Base-by-base conservation (phyloP, 495 filamentous ascomycete species). In the Apiosordaria backusii region DNA sequence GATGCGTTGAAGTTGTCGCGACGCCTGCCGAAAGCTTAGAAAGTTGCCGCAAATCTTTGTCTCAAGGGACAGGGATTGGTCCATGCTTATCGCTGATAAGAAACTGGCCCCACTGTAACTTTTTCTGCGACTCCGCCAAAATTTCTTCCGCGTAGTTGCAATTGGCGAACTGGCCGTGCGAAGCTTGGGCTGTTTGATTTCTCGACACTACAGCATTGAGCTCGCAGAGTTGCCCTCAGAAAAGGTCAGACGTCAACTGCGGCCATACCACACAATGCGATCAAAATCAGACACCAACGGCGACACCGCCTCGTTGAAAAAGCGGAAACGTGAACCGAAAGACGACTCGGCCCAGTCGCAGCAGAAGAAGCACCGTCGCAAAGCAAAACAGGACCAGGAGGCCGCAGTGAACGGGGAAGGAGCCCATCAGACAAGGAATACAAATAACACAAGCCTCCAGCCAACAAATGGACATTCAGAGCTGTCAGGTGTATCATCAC, bases 31-130 rank as follows among this genome's bases (percentile, higher is more conserved):
- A 15, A 24, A 45, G 21, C 19, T 24, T 0, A 13, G 13, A 40
- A 60, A 58, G 29, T 40, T 54, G 60, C 63, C 50, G 40, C 63
- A 70, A 71, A 71, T 68, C 69, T 69, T 68, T 71, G 64, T 68
- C 45, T 61, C 50, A 60, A 4, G 15, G 26, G 55, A 26, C 9
- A 9, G 4, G 57, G 26, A 70, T 74, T 77, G 70, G 74, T 25
- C 62, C 18, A 54, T 66, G 57, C 73, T 72, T 76, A 77, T 75
- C 75, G 65, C 24, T 62, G 74, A 76, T 73, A 75, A 75, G 65
- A 4, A 63, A 2, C 26, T 64, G 40, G 64, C 72, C 67, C 71
- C 72, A 73, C 72, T 64, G 18, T 64, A 75, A 76, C 71, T 73
- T 77, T 77, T 74, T 72, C 62, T 40, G 62, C 65, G 26, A 24